Conservation (phyloP, 192 early-diverging fungal species). For the Jimgerdemannia lactiflua region DNA sequence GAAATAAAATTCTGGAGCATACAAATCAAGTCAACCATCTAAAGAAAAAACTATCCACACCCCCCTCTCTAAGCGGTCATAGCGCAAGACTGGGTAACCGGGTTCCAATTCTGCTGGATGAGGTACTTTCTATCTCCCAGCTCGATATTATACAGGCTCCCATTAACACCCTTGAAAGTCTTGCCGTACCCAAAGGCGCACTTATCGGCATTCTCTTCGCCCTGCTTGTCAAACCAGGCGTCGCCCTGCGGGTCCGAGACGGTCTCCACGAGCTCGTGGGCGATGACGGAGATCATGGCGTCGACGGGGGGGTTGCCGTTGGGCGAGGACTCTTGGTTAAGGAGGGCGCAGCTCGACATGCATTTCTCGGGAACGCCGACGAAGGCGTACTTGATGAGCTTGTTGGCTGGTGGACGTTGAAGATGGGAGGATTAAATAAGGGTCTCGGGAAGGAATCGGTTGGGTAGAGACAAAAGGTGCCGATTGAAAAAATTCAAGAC, state of each 20-base stretch:
- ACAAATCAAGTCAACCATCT: no score
- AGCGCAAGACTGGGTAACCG: constrained; percentile 3
- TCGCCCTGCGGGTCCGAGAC: constrained; percentile 26
- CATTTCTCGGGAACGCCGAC: constrained; percentile 5
- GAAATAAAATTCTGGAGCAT: no score
- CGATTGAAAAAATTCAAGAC: no score
- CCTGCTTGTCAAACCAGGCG: constrained; percentile 27
- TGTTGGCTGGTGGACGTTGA: no score
- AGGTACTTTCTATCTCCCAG: constrained; percentile 25
- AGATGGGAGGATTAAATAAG: no score
- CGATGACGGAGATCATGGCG: constrained; percentile 28
- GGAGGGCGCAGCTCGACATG: not conserved
- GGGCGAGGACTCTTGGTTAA: constrained; percentile 18
- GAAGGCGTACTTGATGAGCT: constrained; percentile 10
- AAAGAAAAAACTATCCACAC: no score
- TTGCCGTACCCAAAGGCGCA: constrained; percentile 23
- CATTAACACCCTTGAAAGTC: constrained; percentile 12
- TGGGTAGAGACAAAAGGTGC: no score
- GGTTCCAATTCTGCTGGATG: constrained; percentile 34
- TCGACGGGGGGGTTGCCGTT: constrained; percentile 25
- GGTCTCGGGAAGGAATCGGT: no score
- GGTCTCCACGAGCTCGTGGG: constrained; percentile 29
- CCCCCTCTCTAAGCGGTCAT: no score
- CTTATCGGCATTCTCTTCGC: constrained; percentile 32
- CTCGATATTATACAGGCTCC: constrained; percentile 26